Evolutionary conservation across 2,329 filamentous ascomycete species (phyloP).

Genomic region (Scopulariopsis brevicaulis): DNA sequence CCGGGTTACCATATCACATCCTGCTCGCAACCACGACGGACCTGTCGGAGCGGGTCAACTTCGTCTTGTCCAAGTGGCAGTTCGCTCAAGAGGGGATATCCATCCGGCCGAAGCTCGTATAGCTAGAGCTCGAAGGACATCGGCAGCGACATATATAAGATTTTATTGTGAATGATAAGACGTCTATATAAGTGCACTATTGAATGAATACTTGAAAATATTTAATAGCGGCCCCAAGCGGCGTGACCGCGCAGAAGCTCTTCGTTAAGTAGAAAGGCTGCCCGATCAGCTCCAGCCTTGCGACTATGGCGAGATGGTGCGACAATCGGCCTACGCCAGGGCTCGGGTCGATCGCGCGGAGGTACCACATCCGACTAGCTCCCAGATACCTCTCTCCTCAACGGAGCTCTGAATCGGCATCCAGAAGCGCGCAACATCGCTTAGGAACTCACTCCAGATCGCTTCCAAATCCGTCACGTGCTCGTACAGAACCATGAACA

Average conservation of each 20-base stretch:
- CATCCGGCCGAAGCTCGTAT: too few relatives aligned
- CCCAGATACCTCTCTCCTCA: slow-evolving; percentile 69
- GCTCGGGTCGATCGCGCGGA: slow-evolving; percentile 64
- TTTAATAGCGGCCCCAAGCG: background rate
- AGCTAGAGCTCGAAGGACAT: too few relatives aligned
- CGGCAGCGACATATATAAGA: too few relatives aligned
- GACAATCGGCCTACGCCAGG: slow-evolving; percentile 71
- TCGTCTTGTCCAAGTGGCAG: background rate
- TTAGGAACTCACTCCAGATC: slow-evolving; percentile 89
- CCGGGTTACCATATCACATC: background rate
- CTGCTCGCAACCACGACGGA: background rate
- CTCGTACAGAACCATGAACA: slow-evolving; percentile 79
- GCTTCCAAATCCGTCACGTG: slow-evolving; percentile 73
- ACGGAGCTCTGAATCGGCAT: slow-evolving; percentile 87
- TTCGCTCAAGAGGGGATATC: too few relatives aligned
- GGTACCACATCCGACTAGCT: slow-evolving; percentile 76
- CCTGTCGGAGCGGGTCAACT: background rate
- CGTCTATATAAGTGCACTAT: too few relatives aligned
- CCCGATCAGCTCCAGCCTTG: slow-evolving; percentile 55
- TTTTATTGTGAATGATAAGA: too few relatives aligned
- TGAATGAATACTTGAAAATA: too few relatives aligned
- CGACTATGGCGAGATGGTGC: slow-evolving; percentile 76
- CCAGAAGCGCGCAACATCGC: slow-evolving; percentile 68
- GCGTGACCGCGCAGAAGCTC: slow-evolving; percentile 49
- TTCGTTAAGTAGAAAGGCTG: slow-evolving; percentile 66